Conservation (phyloP, 768 basidiomycete species). For the Polyporus arcularius region DNA sequence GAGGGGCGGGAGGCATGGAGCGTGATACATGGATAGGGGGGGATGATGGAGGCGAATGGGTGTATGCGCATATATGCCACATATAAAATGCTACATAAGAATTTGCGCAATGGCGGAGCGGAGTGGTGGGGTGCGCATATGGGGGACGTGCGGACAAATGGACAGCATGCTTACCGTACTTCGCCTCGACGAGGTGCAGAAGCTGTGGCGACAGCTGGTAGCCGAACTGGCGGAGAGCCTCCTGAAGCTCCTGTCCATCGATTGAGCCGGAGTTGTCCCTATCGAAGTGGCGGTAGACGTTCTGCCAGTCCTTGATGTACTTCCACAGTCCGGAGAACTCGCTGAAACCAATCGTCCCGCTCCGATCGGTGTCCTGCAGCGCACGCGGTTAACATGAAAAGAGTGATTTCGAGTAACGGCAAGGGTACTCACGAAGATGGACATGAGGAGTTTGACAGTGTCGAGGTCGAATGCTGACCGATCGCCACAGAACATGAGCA, state of each 20-base stretch:
- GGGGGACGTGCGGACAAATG: not conserved
- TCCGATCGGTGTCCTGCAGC: slow-evolving; percentile 64
- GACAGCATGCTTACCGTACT: slow-evolving; percentile 64
- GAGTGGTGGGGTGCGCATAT: not conserved
- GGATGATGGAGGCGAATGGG: not conserved
- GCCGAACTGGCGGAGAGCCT: slow-evolving; percentile 76
- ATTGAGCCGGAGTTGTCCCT: slow-evolving; percentile 82
- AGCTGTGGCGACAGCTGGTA: slow-evolving; percentile 71
- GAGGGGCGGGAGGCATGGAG: not conserved
- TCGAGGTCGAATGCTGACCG: slow-evolving; percentile 76
- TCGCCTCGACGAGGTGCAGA: slow-evolving; percentile 66
- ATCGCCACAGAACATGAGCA: not conserved
- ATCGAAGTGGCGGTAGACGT: slow-evolving; percentile 82
- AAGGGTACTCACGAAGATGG: slow-evolving; percentile 64
- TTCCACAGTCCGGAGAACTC: slow-evolving; percentile 84
- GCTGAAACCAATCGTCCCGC: slow-evolving; percentile 78
- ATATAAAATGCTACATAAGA: no score
- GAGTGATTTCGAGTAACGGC: not conserved
- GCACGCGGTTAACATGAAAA: not conserved
- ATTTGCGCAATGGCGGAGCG: not conserved
- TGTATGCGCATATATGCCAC: not conserved
- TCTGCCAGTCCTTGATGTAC: slow-evolving; percentile 89
- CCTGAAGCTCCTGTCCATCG: slow-evolving; percentile 64
- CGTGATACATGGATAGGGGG: not conserved
- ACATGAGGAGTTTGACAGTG: slow-evolving; percentile 84